Percentiles rank a stretch among this genome's conserved stretches.
Evolutionary conservation across 2,329 filamentous ascomycete genomes (phyloP).

Genomic region (Elsinoe fawcettii): DNA sequence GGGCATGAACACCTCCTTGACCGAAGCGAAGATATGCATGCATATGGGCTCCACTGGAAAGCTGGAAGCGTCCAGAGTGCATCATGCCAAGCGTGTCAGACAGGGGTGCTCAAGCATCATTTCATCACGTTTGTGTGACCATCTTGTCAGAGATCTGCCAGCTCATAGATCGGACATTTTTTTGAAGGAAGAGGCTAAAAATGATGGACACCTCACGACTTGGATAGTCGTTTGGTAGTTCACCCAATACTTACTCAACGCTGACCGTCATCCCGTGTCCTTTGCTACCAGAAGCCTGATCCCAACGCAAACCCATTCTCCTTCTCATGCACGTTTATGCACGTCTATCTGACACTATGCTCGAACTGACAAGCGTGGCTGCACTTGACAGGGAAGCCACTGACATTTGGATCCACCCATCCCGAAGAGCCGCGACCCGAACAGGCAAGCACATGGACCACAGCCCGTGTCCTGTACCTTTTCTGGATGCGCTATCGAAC

Average conservation of each 20-base stretch:
- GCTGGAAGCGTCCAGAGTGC: background rate
- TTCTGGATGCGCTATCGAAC: constrained; percentile 6
- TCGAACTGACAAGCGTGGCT: background rate
- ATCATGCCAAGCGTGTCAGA: background rate
- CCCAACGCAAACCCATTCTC: background rate
- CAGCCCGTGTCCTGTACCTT: background rate
- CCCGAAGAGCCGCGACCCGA: constrained; percentile 11
- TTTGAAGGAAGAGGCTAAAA: background rate
- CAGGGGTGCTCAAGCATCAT: background rate
- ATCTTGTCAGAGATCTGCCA: background rate
- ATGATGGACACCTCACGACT: background rate
- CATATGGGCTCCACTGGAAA: background rate
- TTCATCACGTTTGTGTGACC: background rate
- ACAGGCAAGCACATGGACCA: constrained; percentile 1
- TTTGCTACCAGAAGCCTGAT: background rate
- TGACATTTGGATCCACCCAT: background rate
- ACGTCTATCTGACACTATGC: background rate
- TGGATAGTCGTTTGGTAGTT: constrained; percentile 12
- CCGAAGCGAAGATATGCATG: background rate
- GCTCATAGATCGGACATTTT: background rate
- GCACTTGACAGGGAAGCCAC: constrained; percentile 8
- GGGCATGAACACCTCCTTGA: background rate
- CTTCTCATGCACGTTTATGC: constrained; percentile 11
- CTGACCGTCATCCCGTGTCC: background rate
- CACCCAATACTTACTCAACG: background rate